Evolutionary conservation across 2,329 filamentous ascomycete species (phyloP), one percentile per base, ranked within the genome.

Genomic region (Blastomyces gilchristii): DNA sequence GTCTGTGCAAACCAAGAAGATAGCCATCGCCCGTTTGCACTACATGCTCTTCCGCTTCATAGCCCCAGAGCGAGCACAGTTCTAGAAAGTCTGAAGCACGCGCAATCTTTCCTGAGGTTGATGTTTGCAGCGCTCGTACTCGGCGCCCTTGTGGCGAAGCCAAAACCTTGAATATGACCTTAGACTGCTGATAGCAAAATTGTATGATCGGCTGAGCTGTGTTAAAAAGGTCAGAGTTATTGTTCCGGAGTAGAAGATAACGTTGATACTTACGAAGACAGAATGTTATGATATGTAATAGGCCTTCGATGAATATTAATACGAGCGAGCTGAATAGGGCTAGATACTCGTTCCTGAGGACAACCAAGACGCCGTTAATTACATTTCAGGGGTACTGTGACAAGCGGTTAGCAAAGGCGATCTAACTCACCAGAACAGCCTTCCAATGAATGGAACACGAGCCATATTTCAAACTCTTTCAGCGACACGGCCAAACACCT

Each of bases 21-120:
- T 95, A 99, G 18, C 94, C 94, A 79, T 99, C 94, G 65, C 86
- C 87, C 1, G 94, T 99, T 76, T 96, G 92, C 12, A 96, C 89
- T 59, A 99, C 87, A 74, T 99, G 94, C 77, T 99, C 94, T 74
- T 99, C 94, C 6, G 93, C 90, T 69, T 90, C 88, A 76, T 97
- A 97, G 57, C 92, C 93, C 75, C 87, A 96, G 14, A 96, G 79
- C 49, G 87, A 87, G 76, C 93, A 97, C n/a, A 99, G 83, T 72
- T 97, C 93, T 56, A 91, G 86, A 74, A 99, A 97, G 72, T 97
- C 94, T 65, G 89, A 85, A 4, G 93, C 91, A 72, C 94, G 87
- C 63, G 91, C 88, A 63, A 99, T 87, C 9, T 87, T 85, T n/a
- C 79, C 83, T 49, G 90, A 90, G 63, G 91, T 82, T 49, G 83